Evolutionary conservation across 768 basidiomycete species (phyloP), one percentile per base, ranked within the genome.

Genomic region (Lactarius psammicola): DNA sequence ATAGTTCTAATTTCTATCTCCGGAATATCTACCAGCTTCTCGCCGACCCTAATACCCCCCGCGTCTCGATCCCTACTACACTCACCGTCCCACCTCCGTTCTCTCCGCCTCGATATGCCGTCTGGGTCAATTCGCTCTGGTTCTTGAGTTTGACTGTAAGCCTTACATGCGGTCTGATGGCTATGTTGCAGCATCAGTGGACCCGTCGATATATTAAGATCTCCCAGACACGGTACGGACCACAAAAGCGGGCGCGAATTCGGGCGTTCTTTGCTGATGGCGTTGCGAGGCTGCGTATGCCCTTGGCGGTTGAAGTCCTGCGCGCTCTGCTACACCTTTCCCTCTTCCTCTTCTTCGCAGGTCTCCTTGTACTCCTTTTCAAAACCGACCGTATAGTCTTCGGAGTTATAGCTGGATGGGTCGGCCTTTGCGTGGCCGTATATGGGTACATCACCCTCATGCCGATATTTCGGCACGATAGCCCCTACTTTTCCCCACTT

Each of bases 41-140:
- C 20, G 59, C 31, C 31, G 31, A 33, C 31, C 3, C 31, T 7
- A 33, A 49, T 23, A 4, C n/a, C 31, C n/a, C 44, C 13, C 30
- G 17, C 4, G 20, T 18, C 11, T 36, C 59, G 0, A 33, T 60
- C 9, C 46, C 13, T 60, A 33, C 31, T 33, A 33, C 8, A 13
- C 5, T n/a, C 6, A 33, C 44, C 4, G 6, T 4, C 3, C 59
- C 33, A 34, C 46, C 59, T 13, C 28, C 20, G 3, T 60, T 60
- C 44, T 30, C 59, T 23, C 42, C 59, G 9, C 46, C 59, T 4
- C n/a, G 4, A 60, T 49, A 44, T 4, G 59, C 44, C 9, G 11
- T 60, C 44, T 60, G 44, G 31, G 59, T 60, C 4, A 60, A 60
- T 18, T 60, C 59, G 20, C 15, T 60, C 18, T 60, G 44, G 59